Base-by-base conservation (phyloP, 2,329 filamentous ascomycete species). In the Penicillium thymicola region DNA sequence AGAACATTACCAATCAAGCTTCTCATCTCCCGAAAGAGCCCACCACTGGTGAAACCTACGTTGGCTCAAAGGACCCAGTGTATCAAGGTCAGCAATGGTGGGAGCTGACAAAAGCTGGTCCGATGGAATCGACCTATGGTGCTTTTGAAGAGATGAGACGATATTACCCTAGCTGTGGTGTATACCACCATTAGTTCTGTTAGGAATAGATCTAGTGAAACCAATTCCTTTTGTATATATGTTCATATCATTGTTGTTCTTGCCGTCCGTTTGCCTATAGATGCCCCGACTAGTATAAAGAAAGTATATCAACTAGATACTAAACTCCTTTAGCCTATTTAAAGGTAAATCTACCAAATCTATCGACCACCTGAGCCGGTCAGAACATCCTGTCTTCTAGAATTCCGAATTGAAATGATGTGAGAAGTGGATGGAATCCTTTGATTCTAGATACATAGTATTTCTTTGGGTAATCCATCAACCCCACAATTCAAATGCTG, bases 1-100 rank as follows among this genome's bases (percentile, higher is more conserved):
- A 90, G 66, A 79, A 84, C 67, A 76, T 89, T 55, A 85, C 87
- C 57, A 79, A 80, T 56, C 80, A 84, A 52, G 86, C 89, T 67
- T 85, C 87, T 59, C 82, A 55, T 21, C 43, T 59, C 11, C 64
- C 63, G 5, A 59, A 60, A 30, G 68, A 74, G 44, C 67, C 68
- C 5, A 67, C 67, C 1, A 72, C 68, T 11, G 70, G 69, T 23
- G 58, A 62, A 27, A 57, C 67, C 6, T 78, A 78, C 59, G 69
- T 63, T 30, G 61, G 65, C 6, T 72, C 73, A 43, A 74, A 62
- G 27, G 77, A 78, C 57, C 76, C 77, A 4, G 70, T 73, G 8
- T 78, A 78, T 55, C 72, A 73, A 37, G 65, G 68, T 34, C 67
- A 71, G 45, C 68, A 71, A 50, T 75, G 72, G 73, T 77, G 74